Base-by-base conservation (phyloP, 2,329 filamentous ascomycete species). In the Microsporum ferrugineum region DNA sequence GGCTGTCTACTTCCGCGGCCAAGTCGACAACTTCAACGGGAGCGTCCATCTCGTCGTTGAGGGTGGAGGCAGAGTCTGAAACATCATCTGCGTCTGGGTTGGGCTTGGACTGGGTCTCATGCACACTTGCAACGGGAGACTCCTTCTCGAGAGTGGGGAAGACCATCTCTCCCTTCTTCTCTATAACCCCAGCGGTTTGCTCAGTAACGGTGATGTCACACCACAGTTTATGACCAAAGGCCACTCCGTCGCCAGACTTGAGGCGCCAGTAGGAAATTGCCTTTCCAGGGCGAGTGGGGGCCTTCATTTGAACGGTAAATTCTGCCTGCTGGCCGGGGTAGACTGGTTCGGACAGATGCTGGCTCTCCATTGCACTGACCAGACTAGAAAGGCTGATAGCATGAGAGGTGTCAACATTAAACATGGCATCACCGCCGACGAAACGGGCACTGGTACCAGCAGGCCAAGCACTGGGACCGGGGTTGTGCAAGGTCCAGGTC, bases 101-200 rank as follows among this genome's bases (percentile, higher is more conserved):
- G 69, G 63, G 31, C 65, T 63, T 33, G 17, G 45, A 63, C 71
- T 69, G 58, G n/a, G 65, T 72, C 71, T 89, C 80, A 68, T 95
- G 85, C n/a, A 88, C 82, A 76, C 90, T 95, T 23, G 87, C 81
- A 53, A 84, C 80, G 1, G 91, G 90, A 7, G 91, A 95, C 76
- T 97, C 94, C 77, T 95, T 96, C 68, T 96, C 91, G 43, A 97
- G 82, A 74, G 88, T 95, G 63, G 94, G 94, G 82, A 97, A 97
- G 71, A 97, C 91, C 91, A 97, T 96, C 34, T 71, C 68, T 45
- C 74, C 67, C 59, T 70, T 69, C 10, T 23, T 12, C 29, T 38
- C n/a, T 2, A 8, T 45, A 12, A 17, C n/a, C 39, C 8, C 8
- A 23, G 23, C 6, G 5, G 39, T 8, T 2, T 5, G 10, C 3